Evolutionary conservation across 768 basidiomycete species (phyloP).

Genomic region (Galerina marginata): DNA sequence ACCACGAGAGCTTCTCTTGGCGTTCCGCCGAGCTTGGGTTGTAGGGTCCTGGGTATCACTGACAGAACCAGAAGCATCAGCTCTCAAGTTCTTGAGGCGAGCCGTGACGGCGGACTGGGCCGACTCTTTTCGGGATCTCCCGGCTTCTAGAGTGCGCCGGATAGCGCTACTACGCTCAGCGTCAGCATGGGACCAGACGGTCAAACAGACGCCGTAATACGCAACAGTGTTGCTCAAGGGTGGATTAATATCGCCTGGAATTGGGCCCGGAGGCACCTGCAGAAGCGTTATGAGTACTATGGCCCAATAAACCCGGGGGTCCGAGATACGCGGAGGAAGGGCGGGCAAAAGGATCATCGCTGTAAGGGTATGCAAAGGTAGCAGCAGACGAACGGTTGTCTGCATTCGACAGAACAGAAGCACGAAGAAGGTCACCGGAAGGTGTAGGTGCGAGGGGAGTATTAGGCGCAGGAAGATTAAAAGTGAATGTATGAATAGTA

Average conservation of each 20-base stretch:
- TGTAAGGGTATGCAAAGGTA: slow-evolving; percentile 76
- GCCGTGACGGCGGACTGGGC: slow-evolving; percentile 74
- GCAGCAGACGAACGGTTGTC: slow-evolving; percentile 71
- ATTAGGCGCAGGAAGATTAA: slow-evolving; percentile 77
- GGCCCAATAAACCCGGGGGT: slow-evolving; percentile 69
- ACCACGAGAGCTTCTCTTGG: slow-evolving; percentile 64
- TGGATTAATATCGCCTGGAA: slow-evolving; percentile 36
- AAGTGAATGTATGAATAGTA: slow-evolving; percentile 91
- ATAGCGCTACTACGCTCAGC: slow-evolving; percentile 85
- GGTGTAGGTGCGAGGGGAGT: slow-evolving; percentile 79
- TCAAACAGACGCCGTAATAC: slow-evolving; percentile 91
- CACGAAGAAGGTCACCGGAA: slow-evolving; percentile 72
- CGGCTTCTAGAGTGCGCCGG: slow-evolving; percentile 79
- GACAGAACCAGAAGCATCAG: slow-evolving; percentile 52
- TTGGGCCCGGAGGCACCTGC: slow-evolving; percentile 37
- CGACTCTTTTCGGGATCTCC: slow-evolving; percentile 79
- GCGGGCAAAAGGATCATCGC: slow-evolving; percentile 77
- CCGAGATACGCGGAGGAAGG: slow-evolving; percentile 84
- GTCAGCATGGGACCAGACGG: slow-evolving; percentile 96
- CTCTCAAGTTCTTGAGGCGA: slow-evolving; percentile 68
- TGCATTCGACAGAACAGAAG: slow-evolving; percentile 71
- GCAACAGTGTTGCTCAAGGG: slow-evolving; percentile 57
- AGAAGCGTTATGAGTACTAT: slow-evolving; percentile 41
- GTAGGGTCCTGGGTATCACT: slow-evolving; percentile 58
- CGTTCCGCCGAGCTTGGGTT: slow-evolving; percentile 58